A percentile compares a stretch with the other conserved stretches of the same genome.
Conservation (phyloP, 1,284 basidiomycete species). For the Sanghuangporus weigelae region DNA sequence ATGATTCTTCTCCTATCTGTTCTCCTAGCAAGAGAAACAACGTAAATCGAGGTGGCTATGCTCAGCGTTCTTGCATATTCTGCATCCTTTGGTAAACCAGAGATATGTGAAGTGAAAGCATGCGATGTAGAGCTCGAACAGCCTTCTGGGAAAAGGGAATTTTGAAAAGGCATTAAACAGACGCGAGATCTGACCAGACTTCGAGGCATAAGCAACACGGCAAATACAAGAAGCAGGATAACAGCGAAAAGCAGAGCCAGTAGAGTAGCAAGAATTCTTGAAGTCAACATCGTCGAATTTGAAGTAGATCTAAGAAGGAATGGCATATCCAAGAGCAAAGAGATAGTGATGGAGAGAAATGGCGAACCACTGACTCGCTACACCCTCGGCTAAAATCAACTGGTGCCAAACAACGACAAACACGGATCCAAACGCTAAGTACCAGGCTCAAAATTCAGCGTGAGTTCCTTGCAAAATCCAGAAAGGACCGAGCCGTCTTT, state of each 20-base stretch:
- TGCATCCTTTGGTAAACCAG: background rate
- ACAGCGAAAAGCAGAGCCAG: background rate
- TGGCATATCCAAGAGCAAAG: background rate
- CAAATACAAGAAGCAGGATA: background rate
- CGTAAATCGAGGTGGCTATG: constrained; percentile 40
- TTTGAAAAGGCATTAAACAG: background rate
- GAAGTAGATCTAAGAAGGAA: background rate
- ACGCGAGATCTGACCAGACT: background rate
- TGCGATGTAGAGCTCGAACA: background rate
- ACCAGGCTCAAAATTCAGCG: too few species aligned
- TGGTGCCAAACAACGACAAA: too few species aligned
- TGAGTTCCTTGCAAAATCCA: too few species aligned
- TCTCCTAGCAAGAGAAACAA: constrained; percentile 53
- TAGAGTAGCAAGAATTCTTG: background rate
- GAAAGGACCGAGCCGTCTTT: too few species aligned
- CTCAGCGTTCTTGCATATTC: constrained; percentile 17
- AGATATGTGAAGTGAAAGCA: background rate
- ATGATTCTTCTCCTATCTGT: constrained; percentile 48
- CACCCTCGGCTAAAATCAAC: too few species aligned
- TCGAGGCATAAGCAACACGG: background rate
- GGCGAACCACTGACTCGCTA: too few species aligned
- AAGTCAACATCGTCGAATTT: background rate
- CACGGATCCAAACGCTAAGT: too few species aligned
- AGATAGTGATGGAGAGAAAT: too few species aligned
- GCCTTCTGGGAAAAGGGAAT: background rate